Evolutionary conservation across 257 asterid genomes (phyloP).

Genomic region (Coffea eugenioides): DNA sequence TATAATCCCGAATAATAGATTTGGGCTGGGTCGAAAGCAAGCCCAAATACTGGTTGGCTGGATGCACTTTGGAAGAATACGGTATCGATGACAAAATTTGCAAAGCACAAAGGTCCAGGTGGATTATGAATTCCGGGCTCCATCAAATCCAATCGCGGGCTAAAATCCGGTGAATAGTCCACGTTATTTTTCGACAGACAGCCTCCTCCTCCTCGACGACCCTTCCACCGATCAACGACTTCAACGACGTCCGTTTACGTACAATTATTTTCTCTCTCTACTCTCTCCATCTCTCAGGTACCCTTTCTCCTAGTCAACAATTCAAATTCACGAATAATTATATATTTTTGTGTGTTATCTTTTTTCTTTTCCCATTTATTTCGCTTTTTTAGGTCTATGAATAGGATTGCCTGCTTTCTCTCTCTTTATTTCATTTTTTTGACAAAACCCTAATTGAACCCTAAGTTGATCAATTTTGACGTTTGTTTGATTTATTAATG

Average conservation of each 20-base stretch:
- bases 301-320: slow-evolving; percentile 2
- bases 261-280: slow-evolving; percentile 14
- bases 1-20: not conserved
- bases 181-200: slow-evolving; percentile 57
- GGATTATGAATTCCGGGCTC: slow-evolving; percentile 27
- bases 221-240: slow-evolving; percentile 42
- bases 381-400: slow-evolving; percentile 16
- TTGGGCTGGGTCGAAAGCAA: slow-evolving; percentile 8
- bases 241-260: slow-evolving; percentile 27
- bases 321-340: slow-evolving; percentile 19
- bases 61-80: not conserved
- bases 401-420: not conserved
- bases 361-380: not conserved
- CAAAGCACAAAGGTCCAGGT: slow-evolving; percentile 12
- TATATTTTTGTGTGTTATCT: slow-evolving; percentile 12
- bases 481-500: slow-evolving; percentile 33
- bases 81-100: not conserved
- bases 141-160: slow-evolving; percentile 16
- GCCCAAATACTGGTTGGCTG: not conserved
- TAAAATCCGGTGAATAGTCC: slow-evolving; percentile 32
- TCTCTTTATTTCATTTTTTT: slow-evolving; percentile 14
- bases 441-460: slow-evolving; percentile 73
- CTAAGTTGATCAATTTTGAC: slow-evolving; percentile 38
- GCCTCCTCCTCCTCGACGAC: slow-evolving; percentile 34
- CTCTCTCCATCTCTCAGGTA: slow-evolving; percentile 5